Evolutionary conservation across 306 rosid species (phyloP), one percentile per base, ranked within the genome.

Genomic region (Quercus parvula): DNA sequence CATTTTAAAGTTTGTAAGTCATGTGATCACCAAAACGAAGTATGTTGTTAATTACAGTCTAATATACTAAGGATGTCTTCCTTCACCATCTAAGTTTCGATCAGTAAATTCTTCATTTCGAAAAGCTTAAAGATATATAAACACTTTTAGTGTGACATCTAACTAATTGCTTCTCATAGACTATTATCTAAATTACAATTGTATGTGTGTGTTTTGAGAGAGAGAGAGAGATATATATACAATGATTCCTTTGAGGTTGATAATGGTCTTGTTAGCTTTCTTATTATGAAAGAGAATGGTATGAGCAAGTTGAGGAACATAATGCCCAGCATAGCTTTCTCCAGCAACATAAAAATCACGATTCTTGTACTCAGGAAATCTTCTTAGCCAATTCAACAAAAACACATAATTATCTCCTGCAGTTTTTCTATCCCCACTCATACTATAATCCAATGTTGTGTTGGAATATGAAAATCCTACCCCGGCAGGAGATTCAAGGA

Each of bases 381-480:
- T 95, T 75, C 89, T 88, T 82, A 95, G 77, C 99, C 99, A 95
- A 18, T 95, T 91, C 80, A 90, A 88, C 79, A 95, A 83, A 70
- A 95, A 92, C 31, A 79, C 74, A 71, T 89, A 95, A 56, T 91
- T 95, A 79, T 86, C 80, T 61, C 73, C 70, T 0, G 99, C 99
- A 58, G 99, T 93, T 71, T 46, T 90, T 19, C 74, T 74, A 49
- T 95, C 99, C 31, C 99, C 99, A 62, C 79, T 85, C 0, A 4
- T 70, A 3, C 0, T 20, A 78, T 95, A 95, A 82, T 95, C 99
- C 4, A 86, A 73, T 74, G 99, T 75, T 56, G 13, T 89, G 58
- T 95, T 95, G 19, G 99, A 95, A 77, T 95, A 95, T 1, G 99
- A 95, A 81, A 90, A 95, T 10, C 99, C 99, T 35, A 95, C 99